Evolutionary conservation across 768 basidiomycete species (phyloP), one percentile per base, ranked within the genome.

Genomic region (Pluteus cervinus): DNA sequence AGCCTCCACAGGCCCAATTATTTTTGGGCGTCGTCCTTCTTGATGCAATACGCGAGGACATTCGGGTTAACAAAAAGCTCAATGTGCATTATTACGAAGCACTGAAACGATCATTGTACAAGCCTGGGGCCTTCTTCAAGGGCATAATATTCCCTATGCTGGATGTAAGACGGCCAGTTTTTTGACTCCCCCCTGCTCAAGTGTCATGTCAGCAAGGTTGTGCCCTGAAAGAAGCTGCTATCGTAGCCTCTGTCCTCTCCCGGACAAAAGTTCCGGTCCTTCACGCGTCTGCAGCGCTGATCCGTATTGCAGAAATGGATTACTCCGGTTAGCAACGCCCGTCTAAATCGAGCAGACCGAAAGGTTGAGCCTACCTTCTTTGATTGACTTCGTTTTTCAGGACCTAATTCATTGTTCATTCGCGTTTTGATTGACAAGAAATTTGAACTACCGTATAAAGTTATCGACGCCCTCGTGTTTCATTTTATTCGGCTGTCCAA

Each of bases 101-200:
- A n/a, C 56, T 99, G 48, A 92, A 90, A 60, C 81, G 89, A 49
- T 76, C 89, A 4, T 61, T 98, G 41, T 98, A 94, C 61, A 99
- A 98, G 59, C 96, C 96, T 3, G 86, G 86, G 3, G 94, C 96
- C 1, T 97, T 98, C 58, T 98, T 98, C 73, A 98, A 99, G 57
- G 96, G 94, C 4, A 81, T 99, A 40, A 71, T 99, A 24, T 97
- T 99, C 58, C 96, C 96, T 1, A 69, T 99, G 57, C 73, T 96
- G 43, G 90, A 94, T 55, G 93, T 92, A 51, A 46, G 82, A 54
- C 9, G 36, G 21, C 12, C 24, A 4, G 37, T 17, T 9, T 14
- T 29, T 29, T 29, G 10, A 21, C 25, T 9, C 23, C 31, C 26
- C 15, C 23, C 1, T 15, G 5, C 4, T 24, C 23, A 15, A 41